Evolutionary conservation across 192 early-diverging fungal species (phyloP).

Genomic region (Mortierella antarctica): DNA sequence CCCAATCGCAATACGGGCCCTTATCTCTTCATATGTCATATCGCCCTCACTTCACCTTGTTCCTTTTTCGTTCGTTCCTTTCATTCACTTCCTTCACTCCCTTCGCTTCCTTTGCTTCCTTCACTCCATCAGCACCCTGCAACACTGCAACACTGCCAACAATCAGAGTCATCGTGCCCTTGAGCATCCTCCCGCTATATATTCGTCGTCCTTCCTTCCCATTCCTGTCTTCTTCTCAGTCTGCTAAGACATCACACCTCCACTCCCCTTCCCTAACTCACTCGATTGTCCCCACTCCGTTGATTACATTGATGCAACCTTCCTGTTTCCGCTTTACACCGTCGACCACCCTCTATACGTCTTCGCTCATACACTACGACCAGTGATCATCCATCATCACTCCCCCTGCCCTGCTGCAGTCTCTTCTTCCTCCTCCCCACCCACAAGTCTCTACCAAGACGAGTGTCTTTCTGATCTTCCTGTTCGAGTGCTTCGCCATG

Average conservation of each 20-base stretch:
- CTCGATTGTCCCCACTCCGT: not conserved
- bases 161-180: not conserved
- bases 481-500: not conserved
- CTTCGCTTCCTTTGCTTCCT: not conserved
- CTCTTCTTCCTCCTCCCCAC: not conserved
- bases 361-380: conserved; percentile 45
- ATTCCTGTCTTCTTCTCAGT: not conserved
- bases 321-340: conserved; percentile 22
- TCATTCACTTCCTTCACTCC: not conserved
- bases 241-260: not conserved
- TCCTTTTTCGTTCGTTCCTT: not conserved
- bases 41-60: not conserved
- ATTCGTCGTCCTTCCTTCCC: not conserved
- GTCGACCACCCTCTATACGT: conserved; percentile 11
- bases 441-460: not conserved
- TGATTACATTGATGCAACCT: conserved; percentile 44
- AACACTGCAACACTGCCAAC: not conserved
- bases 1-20: not conserved
- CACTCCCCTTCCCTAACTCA: not conserved
- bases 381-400: conserved; percentile 23
- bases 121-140: not conserved
- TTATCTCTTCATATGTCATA: not conserved
- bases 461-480: not conserved
- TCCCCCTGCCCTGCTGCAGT: not conserved
- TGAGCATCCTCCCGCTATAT: not conserved